A percentile compares a stretch with the other conserved stretches of the same genome.
These are phyloP conservation scores for Erythrobasidium hasegawianum DNA, from an alignment of 1,284 basidiomycete species.

Conservation along the genomic window DNA sequence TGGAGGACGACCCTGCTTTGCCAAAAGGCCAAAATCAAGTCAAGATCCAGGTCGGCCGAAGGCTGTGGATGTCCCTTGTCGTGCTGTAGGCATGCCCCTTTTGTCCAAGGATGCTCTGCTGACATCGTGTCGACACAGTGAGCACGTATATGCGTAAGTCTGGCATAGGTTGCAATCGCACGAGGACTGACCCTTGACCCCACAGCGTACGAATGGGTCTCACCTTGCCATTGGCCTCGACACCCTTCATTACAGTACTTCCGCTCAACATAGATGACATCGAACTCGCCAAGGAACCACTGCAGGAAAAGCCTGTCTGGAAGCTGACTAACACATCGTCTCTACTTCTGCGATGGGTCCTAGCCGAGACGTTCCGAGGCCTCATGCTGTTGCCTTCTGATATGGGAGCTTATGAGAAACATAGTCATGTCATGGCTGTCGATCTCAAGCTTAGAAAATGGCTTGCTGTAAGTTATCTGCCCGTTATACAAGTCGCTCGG, in stretches of 20 bases:
- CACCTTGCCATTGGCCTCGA: constrained; percentile 12
- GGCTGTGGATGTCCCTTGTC: constrained; percentile 14
- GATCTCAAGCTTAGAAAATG: constrained; percentile 18
- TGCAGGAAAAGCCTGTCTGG: constrained; percentile 13
- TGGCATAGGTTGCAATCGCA: no score
- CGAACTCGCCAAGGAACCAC: background rate
- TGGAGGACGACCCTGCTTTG: constrained; percentile 10
- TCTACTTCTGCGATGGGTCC: background rate
- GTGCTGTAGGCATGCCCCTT: constrained; percentile 5
- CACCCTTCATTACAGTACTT: constrained; percentile 6
- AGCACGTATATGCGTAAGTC: constrained; percentile 4
- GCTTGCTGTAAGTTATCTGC: constrained; percentile 18
- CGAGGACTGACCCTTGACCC: no score
- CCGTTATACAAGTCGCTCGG: no score
- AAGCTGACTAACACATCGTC: constrained; percentile 19
- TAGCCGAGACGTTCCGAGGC: background rate
- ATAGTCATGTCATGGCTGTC: constrained; percentile 16
- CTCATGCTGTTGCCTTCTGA: constrained; percentile 16
- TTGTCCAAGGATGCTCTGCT: no score
- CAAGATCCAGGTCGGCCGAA: constrained; percentile 14
- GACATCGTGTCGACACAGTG: background rate
- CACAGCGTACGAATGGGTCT: constrained; percentile 11
- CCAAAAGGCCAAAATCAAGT: constrained; percentile 11
- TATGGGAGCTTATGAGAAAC: constrained; percentile 26
- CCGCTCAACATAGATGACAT: constrained; percentile 16